Base-by-base conservation (phyloP, 768 basidiomycete species). In the Pleurotus tuber-regium region DNA sequence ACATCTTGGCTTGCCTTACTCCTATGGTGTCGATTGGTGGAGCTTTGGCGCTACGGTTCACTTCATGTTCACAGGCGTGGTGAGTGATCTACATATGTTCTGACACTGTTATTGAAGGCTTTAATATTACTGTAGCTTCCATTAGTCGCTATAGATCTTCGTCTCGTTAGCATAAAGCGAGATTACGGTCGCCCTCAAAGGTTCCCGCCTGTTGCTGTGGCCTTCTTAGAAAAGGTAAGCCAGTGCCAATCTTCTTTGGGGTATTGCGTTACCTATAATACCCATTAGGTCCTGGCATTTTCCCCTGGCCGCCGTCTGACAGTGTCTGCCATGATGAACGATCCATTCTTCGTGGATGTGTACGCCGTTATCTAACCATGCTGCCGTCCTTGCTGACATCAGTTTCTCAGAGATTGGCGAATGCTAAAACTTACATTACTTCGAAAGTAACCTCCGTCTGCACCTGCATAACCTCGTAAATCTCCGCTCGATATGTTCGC, bases 11-110 rank as follows among this genome's bases (percentile, higher is more conserved):
- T 39, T 14, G 36, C 12, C 8, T 28, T 50, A 50, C 16, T 50
- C 49, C n/a, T 39, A 50, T 19, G 49, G 36, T 11, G 23, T 21
- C 10, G 49, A 50, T 41, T 50, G 21, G 16, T 50, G 49, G 49
- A 39, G 36, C 24, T 40, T 23, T 33, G 49, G 49, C 1, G 35
- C 36, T 19, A 39, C 39, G 5, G 24, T 41, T 26, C 28, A 39
- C 23, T 25, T 14, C 21, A 4, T 50, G 6, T 50, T 50, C 18
- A 50, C 49, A 12, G 18, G 31, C 16, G 14, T n/a, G 8, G 46
- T 48, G n/a, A 11, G 46, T 48, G 10, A 16, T 18, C 46, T 31
- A 47, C n/a, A 8, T 31, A 18, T 24, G 16, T 5, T 24, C 6
- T 14, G 2, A 14, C 31, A 14, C n/a, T 21, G 18, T 24, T 48